A percentile compares a stretch with the other conserved stretches of the same genome.
These are phyloP conservation scores for Circinella minor DNA, from an alignment of 371 early-diverging fungal genomes.

Conservation along the genomic window DNA sequence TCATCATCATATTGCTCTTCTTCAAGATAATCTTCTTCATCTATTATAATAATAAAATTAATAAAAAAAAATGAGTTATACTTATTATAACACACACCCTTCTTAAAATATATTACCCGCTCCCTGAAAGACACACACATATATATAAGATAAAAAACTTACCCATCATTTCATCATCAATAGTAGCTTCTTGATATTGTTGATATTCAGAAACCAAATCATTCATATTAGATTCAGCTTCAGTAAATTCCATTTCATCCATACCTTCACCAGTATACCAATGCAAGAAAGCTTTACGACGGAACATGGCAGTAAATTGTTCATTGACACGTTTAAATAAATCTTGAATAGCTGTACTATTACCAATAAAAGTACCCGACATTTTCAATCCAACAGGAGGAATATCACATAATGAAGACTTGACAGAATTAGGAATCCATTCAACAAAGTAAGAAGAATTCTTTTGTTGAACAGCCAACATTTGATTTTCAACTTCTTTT, in stretches of 20 bases:
- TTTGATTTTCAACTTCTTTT: constrained; percentile 97
- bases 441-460: constrained; percentile 92
- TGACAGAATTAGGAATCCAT: constrained; percentile 97
- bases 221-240: constrained; percentile 91
- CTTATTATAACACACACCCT: neutral
- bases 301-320: constrained; percentile 93
- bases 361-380: constrained; percentile 93
- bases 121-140: neutral
- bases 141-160: neutral
- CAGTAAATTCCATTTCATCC: constrained; percentile 97
- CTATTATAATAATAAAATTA: constrained; percentile 6
- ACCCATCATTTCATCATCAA: constrained; percentile 60
- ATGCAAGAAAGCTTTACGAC: constrained; percentile 96
- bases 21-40: constrained; percentile 14
- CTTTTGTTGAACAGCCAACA: constrained; percentile 88
- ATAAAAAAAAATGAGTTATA: neutral
- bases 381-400: constrained; percentile 85
- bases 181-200: constrained; percentile 94
- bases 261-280: constrained; percentile 98
- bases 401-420: constrained; percentile 86
- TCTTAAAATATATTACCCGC: neutral
- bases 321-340: constrained; percentile 86
- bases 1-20: constrained; percentile 7
- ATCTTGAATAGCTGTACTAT: constrained; percentile 93
- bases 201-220: constrained; percentile 98